Percentiles rank a stretch among this genome's conserved stretches.
Conservation (phyloP, 2,329 filamentous ascomycete species). For the Fusarium graminum region DNA sequence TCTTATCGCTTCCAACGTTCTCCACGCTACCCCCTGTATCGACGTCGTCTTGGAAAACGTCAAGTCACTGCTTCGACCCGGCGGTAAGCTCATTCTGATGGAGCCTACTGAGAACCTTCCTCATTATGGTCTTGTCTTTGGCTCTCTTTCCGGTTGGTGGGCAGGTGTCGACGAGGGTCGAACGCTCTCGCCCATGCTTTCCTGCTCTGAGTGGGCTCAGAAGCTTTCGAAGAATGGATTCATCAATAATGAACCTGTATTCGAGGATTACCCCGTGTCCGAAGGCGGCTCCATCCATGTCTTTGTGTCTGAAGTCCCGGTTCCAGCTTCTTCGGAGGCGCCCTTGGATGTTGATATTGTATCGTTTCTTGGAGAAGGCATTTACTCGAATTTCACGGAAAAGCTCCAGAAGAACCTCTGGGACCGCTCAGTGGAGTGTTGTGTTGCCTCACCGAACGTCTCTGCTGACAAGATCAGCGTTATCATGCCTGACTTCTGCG, state of each 20-base stretch:
- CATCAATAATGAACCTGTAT: neutral
- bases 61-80: conserved; percentile 45
- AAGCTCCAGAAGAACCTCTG: neutral
- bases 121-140: conserved; percentile 49
- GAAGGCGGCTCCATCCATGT: conserved; percentile 8
- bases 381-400: neutral
- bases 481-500: conserved; percentile 4
- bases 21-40: conserved; percentile 50
- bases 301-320: conserved; percentile 3
- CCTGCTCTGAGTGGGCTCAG: neutral
- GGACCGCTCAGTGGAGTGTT: neutral
- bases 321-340: neutral
- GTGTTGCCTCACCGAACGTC: neutral
- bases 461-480: conserved; percentile 4
- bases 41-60: conserved; percentile 8
- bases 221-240: conserved; percentile 1
- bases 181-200: conserved; percentile 3
- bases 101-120: conserved; percentile 45
- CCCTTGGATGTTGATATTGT: neutral
- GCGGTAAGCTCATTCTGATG: conserved; percentile 49
- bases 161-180: conserved; percentile 48
- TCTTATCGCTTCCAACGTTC: conserved; percentile 52
- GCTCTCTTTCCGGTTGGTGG: conserved; percentile 57
- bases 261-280: conserved; percentile 2
- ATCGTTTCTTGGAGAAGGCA: neutral